Base-by-base conservation (phyloP, 768 basidiomycete genomes). In the Boletus tomentosulus region DNA sequence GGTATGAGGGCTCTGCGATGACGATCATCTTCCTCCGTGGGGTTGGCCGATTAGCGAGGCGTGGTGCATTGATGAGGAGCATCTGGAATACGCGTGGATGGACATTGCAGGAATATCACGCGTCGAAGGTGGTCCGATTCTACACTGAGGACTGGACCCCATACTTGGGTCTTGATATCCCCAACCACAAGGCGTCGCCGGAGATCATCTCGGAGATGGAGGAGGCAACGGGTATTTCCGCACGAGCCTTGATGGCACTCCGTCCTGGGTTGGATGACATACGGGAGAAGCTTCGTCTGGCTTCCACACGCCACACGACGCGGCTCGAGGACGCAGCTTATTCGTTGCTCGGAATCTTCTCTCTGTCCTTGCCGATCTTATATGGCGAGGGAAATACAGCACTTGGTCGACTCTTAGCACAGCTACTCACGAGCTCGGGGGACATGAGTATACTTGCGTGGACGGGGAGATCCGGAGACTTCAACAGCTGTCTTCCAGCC, bases 81-180 rank as follows among this genome's bases (percentile, higher is more conserved):
- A 15, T 41, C 4, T 58, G 53, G 58, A 46, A 49, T n/a, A 50
- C 45, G 7, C 35, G 51, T 0, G 48, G 5, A 1, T 51, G 46
- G 48, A 50, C 55, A 9, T 16, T 58, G 1, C 57, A 60, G n/a
- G 59, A 60, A 46, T 60, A 61, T 15, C 50, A 54, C 3, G 58
- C 58, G 0, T 50, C 60, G 22, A 54, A 43, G 8, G 50, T 43
- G 2, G 44, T 61, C n/a, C 44, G 37, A 6, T 57, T 61, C 41
- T 61, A 61, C 30, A 48, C 45, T 1, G 43, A 57, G 8, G 53
- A 58, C 6, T 58, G 57, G 59, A 33, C n/a, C 0, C 54, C 33
- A 1, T 59, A 61, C 33, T 3, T 55, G n/a, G 30, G 43, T 11
- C 19, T 60, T 1, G 44, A 57, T 24, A 33, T 50, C 5, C 28